Base-by-base conservation (phyloP, 163 green algal genomes). In the Scenedesmus sp. region DNA sequence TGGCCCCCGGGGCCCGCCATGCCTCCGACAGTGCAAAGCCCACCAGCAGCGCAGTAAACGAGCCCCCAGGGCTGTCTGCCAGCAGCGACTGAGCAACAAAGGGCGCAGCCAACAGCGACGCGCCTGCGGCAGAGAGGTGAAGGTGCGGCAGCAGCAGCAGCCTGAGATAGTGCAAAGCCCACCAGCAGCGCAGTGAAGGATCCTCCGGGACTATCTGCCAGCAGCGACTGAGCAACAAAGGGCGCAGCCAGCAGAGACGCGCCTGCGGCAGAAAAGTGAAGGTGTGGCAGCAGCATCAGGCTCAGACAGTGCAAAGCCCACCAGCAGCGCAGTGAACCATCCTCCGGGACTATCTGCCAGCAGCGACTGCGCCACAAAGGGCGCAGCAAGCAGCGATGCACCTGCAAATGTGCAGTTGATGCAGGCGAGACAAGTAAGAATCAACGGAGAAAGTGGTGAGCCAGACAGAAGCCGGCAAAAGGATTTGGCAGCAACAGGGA, bases 1-100 rank as follows among this genome's bases (percentile, higher is more conserved):
- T 94, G 0, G 97, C 97, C 3, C 95, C 94, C 8, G 97, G 97
- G 2, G 97, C 97, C 0, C 97, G 94, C 97, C 97, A 99, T 57
- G 95, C 95, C 94, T 99, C 97, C 82, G 93, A 97, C 59, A 98
- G 94, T 3, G 95, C 95, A 92, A 98, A 56, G 96, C 97, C 46
- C 55, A 97, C 92, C 34, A 98, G 82, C 88, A 99, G 94, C 10
- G 94, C 93, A 18, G 90, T 67, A 94, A 98, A 98, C n/a, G 96
- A 98, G 56, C 95, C 90, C 62, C 95, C 88, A 77, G 92, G 70
- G 20, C 56, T 94, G 18, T 93, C 91, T 4, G 96, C 95, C 7
- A 97, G 94, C 59, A 98, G 92, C 8, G 95, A 97, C n/a, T 87
- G 70, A 2, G 94, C 95, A 56, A 99, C 95, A 84, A 97, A 93